phyloP scores from a whole-genome alignment of 148 eudicot genomes.

The Vaccinium myrtillus region DNA sequence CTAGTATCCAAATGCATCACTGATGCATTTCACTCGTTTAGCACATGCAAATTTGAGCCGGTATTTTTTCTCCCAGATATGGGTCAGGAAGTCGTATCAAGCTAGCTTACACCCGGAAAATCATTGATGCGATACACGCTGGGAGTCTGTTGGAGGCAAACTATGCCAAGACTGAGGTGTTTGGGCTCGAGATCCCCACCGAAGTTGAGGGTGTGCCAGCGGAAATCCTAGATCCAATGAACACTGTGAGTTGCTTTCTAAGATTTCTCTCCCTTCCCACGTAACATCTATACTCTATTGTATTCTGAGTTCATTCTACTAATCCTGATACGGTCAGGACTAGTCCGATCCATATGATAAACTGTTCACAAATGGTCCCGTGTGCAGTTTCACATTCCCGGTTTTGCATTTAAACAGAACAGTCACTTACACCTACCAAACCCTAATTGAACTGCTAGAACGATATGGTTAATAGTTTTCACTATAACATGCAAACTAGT shows the following conservation, averaged over 20 bases:
- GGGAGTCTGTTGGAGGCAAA: constrained; percentile 50
- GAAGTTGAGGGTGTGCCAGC: constrained; percentile 71
- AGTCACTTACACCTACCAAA: neutral
- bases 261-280: neutral
- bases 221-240: constrained; percentile 71
- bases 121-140: constrained; percentile 73
- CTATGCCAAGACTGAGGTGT: constrained; percentile 60
- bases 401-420: neutral
- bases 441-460: neutral
- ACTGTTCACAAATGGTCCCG: neutral
- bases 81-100: constrained; percentile 76
- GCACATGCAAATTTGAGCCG: neutral
- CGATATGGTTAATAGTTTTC: too few relatives aligned
- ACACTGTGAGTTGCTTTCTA: constrained; percentile 42
- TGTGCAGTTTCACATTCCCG: neutral
- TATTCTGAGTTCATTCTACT: neutral
- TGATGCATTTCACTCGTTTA: neutral
- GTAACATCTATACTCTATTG: neutral
- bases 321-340: neutral
- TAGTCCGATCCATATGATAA: neutral
- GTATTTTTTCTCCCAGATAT: constrained; percentile 35
- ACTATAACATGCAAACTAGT: neutral
- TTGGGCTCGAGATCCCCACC: constrained; percentile 81
- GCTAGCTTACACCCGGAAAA: constrained; percentile 67
- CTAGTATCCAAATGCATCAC: neutral